Base-by-base conservation (phyloP, 2,329 filamentous ascomycete species). In the Aureobasidium sp. region DNA sequence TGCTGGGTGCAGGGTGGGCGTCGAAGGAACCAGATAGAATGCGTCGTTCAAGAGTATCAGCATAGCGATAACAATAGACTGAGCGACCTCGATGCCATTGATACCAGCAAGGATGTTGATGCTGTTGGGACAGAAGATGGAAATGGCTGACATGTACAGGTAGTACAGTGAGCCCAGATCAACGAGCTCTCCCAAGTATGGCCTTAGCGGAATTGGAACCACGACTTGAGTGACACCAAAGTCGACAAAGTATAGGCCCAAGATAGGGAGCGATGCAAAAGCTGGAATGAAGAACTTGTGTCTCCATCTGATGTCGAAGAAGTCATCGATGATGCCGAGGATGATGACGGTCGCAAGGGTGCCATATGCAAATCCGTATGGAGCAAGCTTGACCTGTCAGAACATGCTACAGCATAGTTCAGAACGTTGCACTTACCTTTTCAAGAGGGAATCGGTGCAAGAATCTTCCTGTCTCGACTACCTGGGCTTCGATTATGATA, bases 41-140 rank as follows among this genome's bases (percentile, higher is more conserved):
- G 82, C 79, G 73, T 97, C 94, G 77, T 99, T 99, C 71, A 90
- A 77, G 62, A 87, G 83, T 66, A 99, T 84, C 54, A 97, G 82
- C 57, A 85, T 74, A 27, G 92, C 93, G 70, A 99, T 90, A 64
- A 96, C 89, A 64, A 99, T 79, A 62, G 91, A 96, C 76, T 99
- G 94, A 11, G 88, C 85, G 60, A 97, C 94, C 74, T 99, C 94
- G 72, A 99, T 94, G 60, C 94, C 94, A 74, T 99, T 99, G 74
- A 99, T 90, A n/a, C 94, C 94, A 0, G 94, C 94, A n/a, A 99
- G 80, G 76, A 99, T 99, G 79, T 99, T 99, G 82, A 99, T 99
- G 74, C 90, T 91, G 77, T 99, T 97, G 7, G 94, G 92, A 67
- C 91, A 95, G 78, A 99, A 99, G 74, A 99, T 99, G 71, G 93